Percentiles rank a stretch among this genome's conserved stretches.
Conservation (phyloP, 352 stramenopile species). For the Globisporangium nodosum region DNA sequence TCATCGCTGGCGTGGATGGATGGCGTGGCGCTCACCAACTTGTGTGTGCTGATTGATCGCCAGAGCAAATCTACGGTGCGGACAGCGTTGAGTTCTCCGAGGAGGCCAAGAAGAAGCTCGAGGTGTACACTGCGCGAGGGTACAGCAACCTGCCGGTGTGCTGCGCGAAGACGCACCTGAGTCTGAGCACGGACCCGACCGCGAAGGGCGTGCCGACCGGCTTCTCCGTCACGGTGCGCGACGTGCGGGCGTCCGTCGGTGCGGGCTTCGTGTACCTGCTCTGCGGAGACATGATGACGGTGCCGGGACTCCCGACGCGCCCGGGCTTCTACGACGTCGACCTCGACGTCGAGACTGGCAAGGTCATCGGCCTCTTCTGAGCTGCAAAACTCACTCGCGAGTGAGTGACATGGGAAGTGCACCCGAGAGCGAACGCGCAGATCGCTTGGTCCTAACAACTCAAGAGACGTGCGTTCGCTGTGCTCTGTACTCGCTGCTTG, state of each 20-base stretch:
- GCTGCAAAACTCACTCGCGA: neutral
- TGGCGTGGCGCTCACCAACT: constrained; percentile 69
- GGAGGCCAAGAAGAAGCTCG: constrained; percentile 92
- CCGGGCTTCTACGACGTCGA: constrained; percentile 99
- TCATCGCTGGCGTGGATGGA: constrained; percentile 46
- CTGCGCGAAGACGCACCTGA: constrained; percentile 99
- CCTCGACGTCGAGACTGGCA: constrained; percentile 91
- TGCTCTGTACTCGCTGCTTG: neutral
- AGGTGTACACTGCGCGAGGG: constrained; percentile 79
- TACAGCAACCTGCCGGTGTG: constrained; percentile 90
- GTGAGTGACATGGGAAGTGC: neutral
- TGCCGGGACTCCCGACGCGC: constrained; percentile 96
- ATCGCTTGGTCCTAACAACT: neutral
- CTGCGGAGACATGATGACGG: constrained; percentile 98
- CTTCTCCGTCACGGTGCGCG: constrained; percentile 92
- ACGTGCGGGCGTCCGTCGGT: constrained; percentile 94
- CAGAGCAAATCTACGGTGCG: constrained; percentile 96
- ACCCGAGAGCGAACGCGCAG: neutral
- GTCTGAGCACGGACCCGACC: constrained; percentile 92
- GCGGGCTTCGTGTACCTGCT: constrained; percentile 96
- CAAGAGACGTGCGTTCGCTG: neutral
- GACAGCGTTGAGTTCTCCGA: constrained; percentile 93
- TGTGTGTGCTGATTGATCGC: constrained; percentile 19
- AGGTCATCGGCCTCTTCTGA: constrained; percentile 95
- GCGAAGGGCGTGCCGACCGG: constrained; percentile 93